phyloP scores from a whole-genome alignment of 352 stramenopile genomes.

The Pythium pyrilobum region DNA sequence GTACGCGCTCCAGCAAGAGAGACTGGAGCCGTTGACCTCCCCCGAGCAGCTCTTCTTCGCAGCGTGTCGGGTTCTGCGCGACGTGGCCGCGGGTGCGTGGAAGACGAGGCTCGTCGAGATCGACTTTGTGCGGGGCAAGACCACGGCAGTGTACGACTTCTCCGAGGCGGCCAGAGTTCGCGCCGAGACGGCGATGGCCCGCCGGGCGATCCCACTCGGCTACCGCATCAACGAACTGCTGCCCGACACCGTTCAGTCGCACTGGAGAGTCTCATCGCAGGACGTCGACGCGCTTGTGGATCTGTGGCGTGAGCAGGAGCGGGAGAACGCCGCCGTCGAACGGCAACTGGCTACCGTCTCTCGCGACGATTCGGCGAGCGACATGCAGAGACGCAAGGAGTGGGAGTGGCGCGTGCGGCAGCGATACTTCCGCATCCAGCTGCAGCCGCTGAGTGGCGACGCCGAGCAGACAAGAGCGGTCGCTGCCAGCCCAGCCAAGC shows the following conservation, averaged over 20 bases:
- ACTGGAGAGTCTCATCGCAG: constrained; percentile 16
- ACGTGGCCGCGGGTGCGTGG: constrained; percentile 41
- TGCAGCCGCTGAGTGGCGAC: neutral
- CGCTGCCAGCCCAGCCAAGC: too few relatives aligned
- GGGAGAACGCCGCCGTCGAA: neutral
- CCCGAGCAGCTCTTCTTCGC: constrained; percentile 52
- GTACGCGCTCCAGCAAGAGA: constrained; percentile 33
- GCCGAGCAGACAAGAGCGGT: neutral
- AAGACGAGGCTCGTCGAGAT: constrained; percentile 58
- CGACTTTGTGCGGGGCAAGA: constrained; percentile 38
- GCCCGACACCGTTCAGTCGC: constrained; percentile 30
- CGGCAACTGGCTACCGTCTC: neutral
- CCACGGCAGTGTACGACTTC: constrained; percentile 50
- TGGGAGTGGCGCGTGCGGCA: constrained; percentile 8
- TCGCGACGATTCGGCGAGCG: neutral
- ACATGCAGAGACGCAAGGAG: neutral
- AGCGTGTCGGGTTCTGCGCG: constrained; percentile 33
- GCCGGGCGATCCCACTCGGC: constrained; percentile 29
- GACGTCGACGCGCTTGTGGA: constrained; percentile 12
- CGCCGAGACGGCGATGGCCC: constrained; percentile 6
- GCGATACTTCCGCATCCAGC: constrained; percentile 8
- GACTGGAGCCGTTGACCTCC: constrained; percentile 37
- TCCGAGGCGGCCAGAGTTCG: constrained; percentile 29
- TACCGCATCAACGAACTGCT: constrained; percentile 45
- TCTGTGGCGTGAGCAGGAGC: neutral